Evolutionary conservation across 176 grass and related monocot genomes (phyloP), one percentile per base, ranked within the genome.

Genomic region (Dactylis glomerata): DNA sequence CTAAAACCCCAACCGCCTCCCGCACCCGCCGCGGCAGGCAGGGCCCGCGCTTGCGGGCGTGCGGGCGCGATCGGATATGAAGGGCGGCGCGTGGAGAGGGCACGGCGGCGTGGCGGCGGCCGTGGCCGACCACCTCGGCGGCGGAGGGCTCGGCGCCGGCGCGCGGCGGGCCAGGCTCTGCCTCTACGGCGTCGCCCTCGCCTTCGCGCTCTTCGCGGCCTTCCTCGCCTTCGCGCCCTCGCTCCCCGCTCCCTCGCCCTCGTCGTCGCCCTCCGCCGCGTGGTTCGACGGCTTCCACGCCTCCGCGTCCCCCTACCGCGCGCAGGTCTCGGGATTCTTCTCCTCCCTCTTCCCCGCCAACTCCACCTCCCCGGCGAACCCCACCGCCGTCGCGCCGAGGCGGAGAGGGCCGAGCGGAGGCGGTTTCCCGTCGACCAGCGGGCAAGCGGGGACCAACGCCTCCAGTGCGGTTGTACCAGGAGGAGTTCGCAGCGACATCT

Each of bases 341-440:
- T 96, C 83, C 68, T 80, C 87, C 47, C 80, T 95, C 54, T 90
- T 94, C 73, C 89, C 91, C n/a, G 79, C 83, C 85, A 93, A 92
- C 33, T 73, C 68, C 68, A 40, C 90, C 73, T 69, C 49, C 24
- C 10, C 78, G 17, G 54, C 5, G 12, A 52, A 84, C 73, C 78
- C 79, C 16, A 55, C n/a, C 20, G 36, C n/a, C 40, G 16, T 34
- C 54, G 37, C 45, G 10, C 22, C 44, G 28, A 83, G 66, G 66
- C 66, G 28, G 26, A 57, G n/a, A 22, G 88, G 88, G 30, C 78
- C 78, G 40, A 49, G 83, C 41, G 44, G 55, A 19, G 74, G 54
- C 20, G 72, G 34, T 52, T 16, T 82, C 72, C 26, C 63, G 54
- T 41, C 20, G 42, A 77, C 24, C 63, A 44, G 64, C 32, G 67